These are phyloP conservation scores for Isabelozyma pseudorhagii DNA, from an alignment of 805 yeast genomes.

Conservation along the genomic window DNA sequence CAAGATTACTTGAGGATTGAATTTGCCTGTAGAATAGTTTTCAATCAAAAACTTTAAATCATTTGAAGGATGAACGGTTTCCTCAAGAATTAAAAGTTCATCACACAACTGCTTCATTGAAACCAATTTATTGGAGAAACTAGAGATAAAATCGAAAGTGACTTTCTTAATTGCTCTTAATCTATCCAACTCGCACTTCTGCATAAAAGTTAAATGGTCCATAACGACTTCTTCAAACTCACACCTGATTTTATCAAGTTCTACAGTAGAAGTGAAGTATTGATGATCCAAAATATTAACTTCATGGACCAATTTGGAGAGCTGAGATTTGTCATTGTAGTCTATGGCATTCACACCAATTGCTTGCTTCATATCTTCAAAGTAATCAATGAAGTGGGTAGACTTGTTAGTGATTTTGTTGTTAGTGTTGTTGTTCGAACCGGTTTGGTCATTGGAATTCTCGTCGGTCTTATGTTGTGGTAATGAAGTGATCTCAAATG, in stretches of 20 bases:
- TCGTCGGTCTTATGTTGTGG: slow-evolving; percentile 4
- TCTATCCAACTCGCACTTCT: slow-evolving; percentile 78
- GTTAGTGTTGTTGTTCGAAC: neutral
- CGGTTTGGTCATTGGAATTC: neutral
- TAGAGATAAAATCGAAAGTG: slow-evolving; percentile 65
- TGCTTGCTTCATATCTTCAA: slow-evolving; percentile 44
- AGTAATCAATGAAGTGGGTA: slow-evolving; percentile 23
- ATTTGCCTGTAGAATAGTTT: slow-evolving; percentile 69
- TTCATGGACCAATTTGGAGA: slow-evolving; percentile 52
- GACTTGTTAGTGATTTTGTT: slow-evolving; percentile 4
- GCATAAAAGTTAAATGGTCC: slow-evolving; percentile 75
- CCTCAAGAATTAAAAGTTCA: slow-evolving; percentile 61
- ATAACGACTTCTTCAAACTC: slow-evolving; percentile 69
- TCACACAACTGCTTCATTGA: slow-evolving; percentile 59
- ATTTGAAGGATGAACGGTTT: slow-evolving; percentile 63
- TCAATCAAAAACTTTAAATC: slow-evolving; percentile 68
- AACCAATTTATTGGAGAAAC: slow-evolving; percentile 59
- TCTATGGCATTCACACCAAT: slow-evolving; percentile 42
- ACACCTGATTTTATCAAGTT: slow-evolving; percentile 65
- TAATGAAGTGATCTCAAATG: slow-evolving; percentile 47
- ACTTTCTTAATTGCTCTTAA: slow-evolving; percentile 73
- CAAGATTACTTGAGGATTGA: slow-evolving; percentile 65
- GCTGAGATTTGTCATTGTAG: slow-evolving; percentile 48
- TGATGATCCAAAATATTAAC: slow-evolving; percentile 52
- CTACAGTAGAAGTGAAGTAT: slow-evolving; percentile 47